Base-by-base conservation (phyloP, 345 rosid genomes). In the Salix exigua region DNA sequence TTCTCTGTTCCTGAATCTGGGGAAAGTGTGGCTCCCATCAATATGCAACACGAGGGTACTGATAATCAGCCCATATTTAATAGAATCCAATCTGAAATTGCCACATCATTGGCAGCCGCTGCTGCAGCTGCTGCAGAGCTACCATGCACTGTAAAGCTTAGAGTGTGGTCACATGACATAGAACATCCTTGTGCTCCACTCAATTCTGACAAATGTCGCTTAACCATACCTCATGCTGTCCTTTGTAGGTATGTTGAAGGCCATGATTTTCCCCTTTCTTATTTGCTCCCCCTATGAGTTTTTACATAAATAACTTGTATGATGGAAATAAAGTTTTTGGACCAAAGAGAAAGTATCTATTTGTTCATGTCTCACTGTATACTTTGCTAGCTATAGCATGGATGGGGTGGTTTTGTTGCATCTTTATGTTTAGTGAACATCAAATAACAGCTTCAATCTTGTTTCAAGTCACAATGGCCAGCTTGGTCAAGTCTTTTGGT, bases 111-210 rank as follows among this genome's bases (percentile, higher is more conserved):
- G 82, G 93, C 96, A n/a, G 88, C 92, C 76, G 92, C 98, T 71
- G 96, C 97, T 80, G 93, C 96, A n/a, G 88, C 92, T 77, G 92
- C 98, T 73, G 96, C 97, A 65, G 98, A 94, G 87, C 87, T 90
- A 73, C 99, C 99, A 64, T 94, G 97, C 79, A 91, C 99, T 48
- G 99, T 94, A 81, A 92, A 92, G 85, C 87, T 94, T 50, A 88
- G 92, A 84, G 87, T 94, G 55, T 94, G 99, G 97, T 82, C 95
- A 58, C 93, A 92, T 82, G 93, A 91, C 82, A 84, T 85, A 76
- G 83, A 91, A 83, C 77, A 88, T 80, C 92, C 99, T 71, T 90
- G 91, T 74, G 84, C 89, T 31, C 81, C 70, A 13, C 91, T 95
- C 30, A 87, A 79, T 87, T 71, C 87, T 66, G 91, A 87, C 72